Base-by-base conservation (phyloP, 495 filamentous ascomycete species). In the Glonium stellatum region DNA sequence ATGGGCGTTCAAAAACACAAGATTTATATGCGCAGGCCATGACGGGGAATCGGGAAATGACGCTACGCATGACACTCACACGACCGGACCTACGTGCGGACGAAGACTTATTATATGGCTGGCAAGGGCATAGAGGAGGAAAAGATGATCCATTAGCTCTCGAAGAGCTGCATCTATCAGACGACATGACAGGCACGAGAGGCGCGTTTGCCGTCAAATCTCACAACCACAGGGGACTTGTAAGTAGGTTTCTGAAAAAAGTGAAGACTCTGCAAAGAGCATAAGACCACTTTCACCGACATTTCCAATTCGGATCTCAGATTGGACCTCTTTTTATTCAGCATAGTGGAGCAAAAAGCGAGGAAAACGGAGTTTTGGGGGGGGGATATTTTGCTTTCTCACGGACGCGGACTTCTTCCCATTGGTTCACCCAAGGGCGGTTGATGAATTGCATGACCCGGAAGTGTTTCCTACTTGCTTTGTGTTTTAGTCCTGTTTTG, bases 41-140 rank as follows among this genome's bases (percentile, higher is more conserved):
- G 10, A 23, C 80, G 79, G 48, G 48, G 48, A 85, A 80, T 41
- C 84, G 92, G 18, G 92, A 96, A 72, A 96, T 96, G 92, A 96
- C 92, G 13, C 73, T 97, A 46, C 87, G 89, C 36, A 95, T 97
- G 89, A 96, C 92, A 5, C 80, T 96, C 53, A 97, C 92, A 21
- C 80, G 90, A 51, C 90, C 91, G 0, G 92, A 96, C 68, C 79
- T 96, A 54, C 82, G 89, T 44, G 83, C 82, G 1, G 76, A 82
- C 58, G 88, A 86, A 68, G 81, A 80, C 25, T 77, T 80, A 65
- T 75, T 82, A 36, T 87, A 81, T 62, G 77, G 84, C 13, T 84
- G 79, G 76, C 66, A 72, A 51, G 61, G 55, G 4, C 44, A 60
- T 6, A 41, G 47, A 54, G 55, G 53, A 6, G 46, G 37, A 19